Evolutionary conservation across 179 eudicot genomes (phyloP).

Genomic region (Silene coronaria): DNA sequence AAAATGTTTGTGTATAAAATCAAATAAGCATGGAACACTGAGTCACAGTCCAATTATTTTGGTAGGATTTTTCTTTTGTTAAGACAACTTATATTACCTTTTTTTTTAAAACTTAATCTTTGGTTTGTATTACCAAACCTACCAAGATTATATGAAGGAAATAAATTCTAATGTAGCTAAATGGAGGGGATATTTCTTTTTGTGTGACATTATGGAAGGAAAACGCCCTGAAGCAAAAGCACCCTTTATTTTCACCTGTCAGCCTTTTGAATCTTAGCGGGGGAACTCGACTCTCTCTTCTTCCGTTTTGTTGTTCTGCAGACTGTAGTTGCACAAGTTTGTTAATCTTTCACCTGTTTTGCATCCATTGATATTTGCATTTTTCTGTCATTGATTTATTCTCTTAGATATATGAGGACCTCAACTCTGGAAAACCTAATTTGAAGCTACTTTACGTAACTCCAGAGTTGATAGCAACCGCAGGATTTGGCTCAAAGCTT

Average conservation of each 20-base stretch:
- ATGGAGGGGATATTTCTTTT: too few relatives aligned
- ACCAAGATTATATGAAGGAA: too few relatives aligned
- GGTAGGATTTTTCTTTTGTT: too few relatives aligned
- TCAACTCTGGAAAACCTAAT: slow-evolving; percentile 74
- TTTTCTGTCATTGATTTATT: slow-evolving; percentile 12
- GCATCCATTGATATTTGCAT: slow-evolving; percentile 7
- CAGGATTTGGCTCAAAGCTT: slow-evolving; percentile 70
- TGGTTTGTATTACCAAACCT: too few relatives aligned
- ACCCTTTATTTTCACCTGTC: not conserved
- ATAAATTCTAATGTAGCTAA: too few relatives aligned
- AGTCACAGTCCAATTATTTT: too few relatives aligned
- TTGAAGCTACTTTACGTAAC: slow-evolving; percentile 85
- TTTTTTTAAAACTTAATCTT: too few relatives aligned
- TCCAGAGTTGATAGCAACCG: slow-evolving; percentile 86
- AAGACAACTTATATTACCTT: too few relatives aligned
- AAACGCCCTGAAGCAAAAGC: not conserved
- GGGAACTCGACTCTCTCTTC: not conserved
- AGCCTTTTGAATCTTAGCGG: not conserved
- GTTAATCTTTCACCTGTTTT: not conserved
- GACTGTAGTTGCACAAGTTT: slow-evolving; percentile 3
- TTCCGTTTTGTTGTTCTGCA: not conserved
- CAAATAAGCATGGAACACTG: too few relatives aligned
- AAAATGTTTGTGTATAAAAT: too few relatives aligned
- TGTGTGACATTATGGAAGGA: too few relatives aligned
- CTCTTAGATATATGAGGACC: slow-evolving; percentile 76